phyloP scores from a whole-genome alignment of 768 basidiomycete species.

The Amanita jacksonii region DNA sequence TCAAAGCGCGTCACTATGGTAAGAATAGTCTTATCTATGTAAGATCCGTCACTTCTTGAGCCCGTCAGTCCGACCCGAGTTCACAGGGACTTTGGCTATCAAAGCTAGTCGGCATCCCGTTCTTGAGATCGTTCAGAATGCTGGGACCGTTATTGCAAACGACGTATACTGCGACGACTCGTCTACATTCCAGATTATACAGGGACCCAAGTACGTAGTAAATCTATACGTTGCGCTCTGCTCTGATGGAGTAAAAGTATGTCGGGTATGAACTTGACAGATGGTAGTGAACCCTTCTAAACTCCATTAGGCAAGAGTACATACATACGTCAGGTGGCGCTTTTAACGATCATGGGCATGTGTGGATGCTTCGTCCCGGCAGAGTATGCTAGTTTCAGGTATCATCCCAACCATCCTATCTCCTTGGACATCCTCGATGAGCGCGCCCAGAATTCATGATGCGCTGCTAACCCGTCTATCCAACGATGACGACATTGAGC shows the following conservation, averaged over 20 bases:
- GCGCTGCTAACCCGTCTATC: conserved; percentile 79
- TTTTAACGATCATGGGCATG: conserved; percentile 81
- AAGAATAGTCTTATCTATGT: background rate
- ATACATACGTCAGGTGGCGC: conserved; percentile 79
- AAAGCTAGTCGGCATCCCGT: conserved; percentile 87
- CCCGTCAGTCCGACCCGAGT: conserved; percentile 74
- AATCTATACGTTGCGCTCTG: background rate
- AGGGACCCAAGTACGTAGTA: conserved; percentile 71
- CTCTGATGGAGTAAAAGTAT: conserved; percentile 22
- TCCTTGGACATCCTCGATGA: background rate
- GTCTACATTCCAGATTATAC: conserved; percentile 84
- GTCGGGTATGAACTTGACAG: conserved; percentile 24
- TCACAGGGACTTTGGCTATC: conserved; percentile 83
- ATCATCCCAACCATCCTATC: conserved; percentile 4
- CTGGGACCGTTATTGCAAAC: conserved; percentile 72
- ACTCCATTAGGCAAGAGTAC: conserved; percentile 72
- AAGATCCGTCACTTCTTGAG: background rate
- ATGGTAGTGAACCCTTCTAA: background rate
- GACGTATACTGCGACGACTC: conserved; percentile 84
- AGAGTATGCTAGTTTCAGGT: conserved; percentile 87
- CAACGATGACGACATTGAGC: conserved; percentile 91
- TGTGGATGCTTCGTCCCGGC: conserved; percentile 90
- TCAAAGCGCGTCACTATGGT: conserved; percentile 41
- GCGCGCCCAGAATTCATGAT: conserved; percentile 57
- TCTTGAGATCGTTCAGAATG: conserved; percentile 61